Base-by-base conservation (phyloP, 2,329 filamentous ascomycete species). In the Cladosporium sp. region DNA sequence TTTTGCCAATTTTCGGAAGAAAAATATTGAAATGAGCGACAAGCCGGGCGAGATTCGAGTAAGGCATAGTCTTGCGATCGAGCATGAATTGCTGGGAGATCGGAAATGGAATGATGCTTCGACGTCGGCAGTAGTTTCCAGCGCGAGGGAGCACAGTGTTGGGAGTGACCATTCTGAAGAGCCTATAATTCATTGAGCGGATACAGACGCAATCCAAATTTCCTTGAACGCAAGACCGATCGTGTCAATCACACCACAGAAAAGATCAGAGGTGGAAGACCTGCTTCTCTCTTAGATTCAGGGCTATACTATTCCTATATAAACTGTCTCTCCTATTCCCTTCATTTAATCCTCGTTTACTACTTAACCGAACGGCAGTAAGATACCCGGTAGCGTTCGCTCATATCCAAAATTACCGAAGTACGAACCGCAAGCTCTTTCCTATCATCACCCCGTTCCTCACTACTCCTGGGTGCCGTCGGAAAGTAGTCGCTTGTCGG, bases 101-200 rank as follows among this genome's bases (percentile, higher is more conserved):
- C 29, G 23, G 29, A 52, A 62, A 46, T 23, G n/a, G 44, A 35
- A 37, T 11, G 23, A 62, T 37, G 44, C 44, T 10, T 62, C 44
- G 18, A 28, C 40, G 10, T 37, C 56, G 7, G 56, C 35, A 7
- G 35, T 62, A 21, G 46, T 26, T 1, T 60, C 57, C 18, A 62
- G 44, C 28, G 44, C 59, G 31, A 37, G 44, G 18, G 59, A 16
- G 12, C 44, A 52, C 12, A 62, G 59, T 62, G 16, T 62, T 18
- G 44, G 46, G 21, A 62, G 59, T 21, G 29, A 52, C 23, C 44
- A 31, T 11, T 62, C 59, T 11, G 59, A 62, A 6, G 59, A 62
- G 29, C 59, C 44, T 18, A 60, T 60, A 14, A 21, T 49, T 40
- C 18, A 35, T 56, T 56, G 28, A 55, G 28, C 50, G n/a, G 12